These are phyloP conservation scores for Vitis vinifera DNA, from an alignment of 164 flowering plant genomes.

Conservation along the genomic window ASM3070453v1 NC_081812.1:12351501-12352000, in stretches of 20 bases:
- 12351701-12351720: background rate
- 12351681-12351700: background rate
- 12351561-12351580: too few relatives aligned
- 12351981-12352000: background rate
- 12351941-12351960: too few relatives aligned
- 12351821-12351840: conserved; percentile 61
- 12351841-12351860: conserved; percentile 70
- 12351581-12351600: too few relatives aligned
- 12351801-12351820: conserved; percentile 57
- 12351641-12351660: too few relatives aligned
- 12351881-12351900: conserved; percentile 43
- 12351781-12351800: conserved; percentile 48
- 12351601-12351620: too few relatives aligned
- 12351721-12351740: conserved; percentile 36
- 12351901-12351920: background rate
- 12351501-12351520: too few relatives aligned
- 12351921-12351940: too few relatives aligned
- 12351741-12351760: conserved; percentile 60
- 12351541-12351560: too few relatives aligned
- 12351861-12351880: conserved; percentile 50
- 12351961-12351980: background rate
- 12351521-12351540: too few relatives aligned
- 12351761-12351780: conserved; percentile 62
- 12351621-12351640: too few relatives aligned
- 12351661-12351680: too few relatives aligned